Conservation (phyloP, 1,284 basidiomycete genomes). For the Cutaneotrichosporon spelunceum region DNA sequence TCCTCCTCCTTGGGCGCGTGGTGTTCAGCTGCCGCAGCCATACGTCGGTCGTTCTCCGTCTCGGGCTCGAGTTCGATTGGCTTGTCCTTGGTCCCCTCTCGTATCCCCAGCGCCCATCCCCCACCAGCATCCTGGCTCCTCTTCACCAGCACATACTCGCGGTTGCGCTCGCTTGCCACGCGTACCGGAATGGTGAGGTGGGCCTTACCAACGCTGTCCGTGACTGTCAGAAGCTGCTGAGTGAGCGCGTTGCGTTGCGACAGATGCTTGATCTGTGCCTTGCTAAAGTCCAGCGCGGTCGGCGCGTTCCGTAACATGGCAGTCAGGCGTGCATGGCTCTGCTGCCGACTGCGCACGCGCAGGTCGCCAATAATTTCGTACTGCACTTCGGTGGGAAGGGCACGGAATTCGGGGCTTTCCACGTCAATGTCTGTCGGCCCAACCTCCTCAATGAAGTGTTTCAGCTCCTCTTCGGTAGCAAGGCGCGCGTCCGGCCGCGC, state of each 20-base stretch:
- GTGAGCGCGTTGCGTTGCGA: slow-evolving; percentile 87
- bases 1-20: slow-evolving; percentile 17
- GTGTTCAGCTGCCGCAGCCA: slow-evolving; percentile 15
- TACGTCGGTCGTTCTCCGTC: slow-evolving; percentile 25
- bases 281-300: slow-evolving; percentile 91
- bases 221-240: slow-evolving; percentile 90
- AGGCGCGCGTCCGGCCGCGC: slow-evolving; percentile 76
- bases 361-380: slow-evolving; percentile 98
- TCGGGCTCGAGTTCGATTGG: slow-evolving; percentile 70
- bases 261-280: slow-evolving; percentile 87
- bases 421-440: slow-evolving; percentile 88
- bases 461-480: slow-evolving; percentile 88
- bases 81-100: slow-evolving; percentile 70
- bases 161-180: slow-evolving; percentile 90
- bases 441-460: slow-evolving; percentile 86
- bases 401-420: slow-evolving; percentile 74
- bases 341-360: slow-evolving; percentile 86
- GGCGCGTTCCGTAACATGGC: slow-evolving; percentile 78
- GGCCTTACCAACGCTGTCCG: slow-evolving; percentile 86
- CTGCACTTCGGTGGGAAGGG: slow-evolving; percentile 90
- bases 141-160: slow-evolving; percentile 88
- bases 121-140: slow-evolving; percentile 73
- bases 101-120: slow-evolving; percentile 90
- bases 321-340: slow-evolving; percentile 83
- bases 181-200: slow-evolving; percentile 80